Percentiles rank a stretch among this genome's conserved stretches.
Evolutionary conservation across 1,139 yeast genomes (phyloP).

Genomic region (Suhomyces kunorum): DNA sequence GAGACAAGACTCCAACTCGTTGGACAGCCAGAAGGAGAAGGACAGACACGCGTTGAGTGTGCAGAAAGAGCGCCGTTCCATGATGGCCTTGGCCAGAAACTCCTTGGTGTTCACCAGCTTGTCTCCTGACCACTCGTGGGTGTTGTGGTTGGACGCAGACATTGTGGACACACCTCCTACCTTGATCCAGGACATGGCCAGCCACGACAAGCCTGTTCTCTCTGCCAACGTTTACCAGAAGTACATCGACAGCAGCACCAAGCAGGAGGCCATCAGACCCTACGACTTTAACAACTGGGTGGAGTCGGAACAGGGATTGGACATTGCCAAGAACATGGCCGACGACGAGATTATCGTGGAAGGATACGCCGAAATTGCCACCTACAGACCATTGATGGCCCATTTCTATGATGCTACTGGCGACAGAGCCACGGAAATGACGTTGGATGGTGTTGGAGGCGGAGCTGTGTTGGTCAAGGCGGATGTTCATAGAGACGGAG

Average conservation of each 20-base stretch:
- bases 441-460: slow-evolving; percentile 95
- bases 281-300: slow-evolving; percentile 97
- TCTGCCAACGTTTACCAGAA: slow-evolving; percentile 94
- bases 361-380: slow-evolving; percentile 89
- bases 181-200: slow-evolving; percentile 82
- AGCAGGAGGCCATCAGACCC: slow-evolving; percentile 69
- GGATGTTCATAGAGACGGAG: slow-evolving; percentile 97
- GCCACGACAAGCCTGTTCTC: slow-evolving; percentile 80
- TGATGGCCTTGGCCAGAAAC: slow-evolving; percentile 94
- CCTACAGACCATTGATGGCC: slow-evolving; percentile 96
- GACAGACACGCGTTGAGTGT: slow-evolving; percentile 70
- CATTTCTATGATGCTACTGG: slow-evolving; percentile 71
- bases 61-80: slow-evolving; percentile 86
- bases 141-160: slow-evolving; percentile 94
- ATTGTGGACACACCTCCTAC: slow-evolving; percentile 83
- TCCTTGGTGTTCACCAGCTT: slow-evolving; percentile 87
- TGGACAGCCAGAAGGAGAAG: slow-evolving; percentile 68
- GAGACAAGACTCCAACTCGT: slow-evolving; percentile 84
- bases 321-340: slow-evolving; percentile 65
- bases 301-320: slow-evolving; percentile 82
- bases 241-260: slow-evolving; percentile 58
- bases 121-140: slow-evolving; percentile 91
- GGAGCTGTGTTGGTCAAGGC: slow-evolving; percentile 95
- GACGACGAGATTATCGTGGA: slow-evolving; percentile 94
- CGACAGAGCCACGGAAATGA: slow-evolving; percentile 63